Base-by-base conservation (phyloP, 192 early-diverging fungal species). In the Backusella mclennaniae region DNA sequence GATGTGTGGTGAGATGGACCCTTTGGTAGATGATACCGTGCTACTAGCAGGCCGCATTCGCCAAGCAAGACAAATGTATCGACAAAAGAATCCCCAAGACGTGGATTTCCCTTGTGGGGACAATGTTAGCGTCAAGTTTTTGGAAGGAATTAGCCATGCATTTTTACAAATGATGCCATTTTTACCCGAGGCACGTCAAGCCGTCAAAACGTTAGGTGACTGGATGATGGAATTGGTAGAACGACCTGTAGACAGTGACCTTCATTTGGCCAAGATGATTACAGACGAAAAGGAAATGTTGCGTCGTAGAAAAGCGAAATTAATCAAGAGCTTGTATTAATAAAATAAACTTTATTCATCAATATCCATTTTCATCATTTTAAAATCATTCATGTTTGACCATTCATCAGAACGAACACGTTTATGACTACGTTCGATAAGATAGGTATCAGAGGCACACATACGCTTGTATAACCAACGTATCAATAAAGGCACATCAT, bases 21-120 rank as follows among this genome's bases (percentile, higher is more conserved):
- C 97, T 3, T 89, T 99, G 49, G 95, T 99, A 5, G 97, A 99
- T 83, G 97, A 99, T 83, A 96, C 97, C 3, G 92, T 98, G 23
- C 83, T 99, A 19, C 93, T 98, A 83, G 95, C 95, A 8, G 94
- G 90, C 9, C 91, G 95, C 14, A 83, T 99, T 21, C 90, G 96
- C 41, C 88, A 90, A 31, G 95, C 96, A 66, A 98, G 97, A 80
- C 81, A 86, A 29, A 85, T 92, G 75, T 85, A 83, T 83, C 79
- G 84, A 15, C 80, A 84, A 26, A 77, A 88, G 69, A 56, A 63
- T 2, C 49, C 53, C 35, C n/a, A 73, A 21, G 26, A 79, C 29
- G 56, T 69, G 12, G 69, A 63, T 4, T 66, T 79, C 26, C 44
- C 74, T 33, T 46, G 42, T 33, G 52, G 49, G 1, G 66, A 79